Base-by-base conservation (phyloP, 1,139 yeast species). In the Casaregolazyma lundiana region DNA sequence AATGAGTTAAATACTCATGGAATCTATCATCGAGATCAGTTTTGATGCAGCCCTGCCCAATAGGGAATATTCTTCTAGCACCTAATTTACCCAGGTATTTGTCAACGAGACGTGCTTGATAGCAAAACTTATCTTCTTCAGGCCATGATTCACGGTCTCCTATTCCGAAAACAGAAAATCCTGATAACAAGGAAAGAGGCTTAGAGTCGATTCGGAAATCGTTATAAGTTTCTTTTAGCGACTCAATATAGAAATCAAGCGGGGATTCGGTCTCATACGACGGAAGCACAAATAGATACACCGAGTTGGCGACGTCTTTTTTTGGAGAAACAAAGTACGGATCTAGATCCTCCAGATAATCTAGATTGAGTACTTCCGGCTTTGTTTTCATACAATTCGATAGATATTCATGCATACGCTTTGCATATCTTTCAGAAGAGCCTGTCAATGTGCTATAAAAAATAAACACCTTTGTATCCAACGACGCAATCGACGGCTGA, bases 181-280 rank as follows among this genome's bases (percentile, higher is more conserved):
- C 97, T 4, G 83, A 71, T 20, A 89, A 65, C 26, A 73, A 66
- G 6, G 59, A 50, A 57, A 89, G 69, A 3, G 96, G 96, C 55
- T 78, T 80, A 50, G 86, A 85, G 59, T 88, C 96, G 39, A 89
- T 77, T 55, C 97, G 73, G 69, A 87, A 88, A 63, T 89, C 97
- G 53, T 84, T 82, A 53, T 78, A 80, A 1, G 94, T 87, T 48
- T 89, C 97, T 52, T 78, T 74, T 56, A 89, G 71, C 45, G 86
- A 82, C 59, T 87, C 95, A 49, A 89, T 70, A 64, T 88, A 88
- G 61, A 81, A 89, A 64, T 89, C 97, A 41, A 90, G 75, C 8
- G 97, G 96, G 1, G 95, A 85, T 64, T 89, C 97, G 0, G 90
- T 85, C 57, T 88, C 97, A 62, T 89, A 89, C 0, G 96, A 87